phyloP scores from a whole-genome alignment of 1,284 basidiomycete species.

The Apiotrichum porosum region DNA sequence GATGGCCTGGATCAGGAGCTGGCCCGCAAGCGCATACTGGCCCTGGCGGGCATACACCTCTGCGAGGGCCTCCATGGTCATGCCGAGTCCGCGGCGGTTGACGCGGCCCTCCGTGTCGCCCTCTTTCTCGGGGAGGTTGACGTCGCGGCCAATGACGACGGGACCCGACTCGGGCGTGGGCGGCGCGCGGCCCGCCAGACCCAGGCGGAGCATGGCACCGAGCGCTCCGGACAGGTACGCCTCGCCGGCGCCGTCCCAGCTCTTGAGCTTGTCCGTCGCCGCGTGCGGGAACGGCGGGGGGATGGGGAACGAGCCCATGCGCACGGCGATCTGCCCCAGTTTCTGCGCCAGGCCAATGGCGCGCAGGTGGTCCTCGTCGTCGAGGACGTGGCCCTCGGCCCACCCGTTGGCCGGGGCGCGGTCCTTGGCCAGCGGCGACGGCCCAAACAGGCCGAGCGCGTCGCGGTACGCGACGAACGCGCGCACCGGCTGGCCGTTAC shows the following conservation, averaged over 20 bases:
- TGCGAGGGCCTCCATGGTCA: slow-evolving; percentile 48
- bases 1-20: slow-evolving; percentile 44
- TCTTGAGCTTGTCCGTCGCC: not conserved
- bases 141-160: slow-evolving; percentile 39
- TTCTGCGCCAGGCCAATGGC: slow-evolving; percentile 41
- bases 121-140: slow-evolving; percentile 27
- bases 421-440: slow-evolving; percentile 18
- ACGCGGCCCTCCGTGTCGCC: slow-evolving; percentile 33
- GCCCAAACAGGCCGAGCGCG: slow-evolving; percentile 33
- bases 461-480: slow-evolving; percentile 34
- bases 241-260: slow-evolving; percentile 38
- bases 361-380: slow-evolving; percentile 33
- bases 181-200: slow-evolving; percentile 12
- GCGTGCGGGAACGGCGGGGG: slow-evolving; percentile 11
- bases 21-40: slow-evolving; percentile 37
- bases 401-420: slow-evolving; percentile 1
- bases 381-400: slow-evolving; percentile 16
- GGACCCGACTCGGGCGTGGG: slow-evolving; percentile 2
- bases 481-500: slow-evolving; percentile 27
- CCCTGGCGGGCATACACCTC: slow-evolving; percentile 44
- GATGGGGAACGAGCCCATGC: slow-evolving; percentile 6
- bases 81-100: slow-evolving; percentile 41
- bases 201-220: slow-evolving; percentile 38
- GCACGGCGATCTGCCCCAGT: slow-evolving; percentile 21
- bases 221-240: slow-evolving; percentile 34